These are phyloP conservation scores for Thraustochytrium sp. DNA, from an alignment of 352 stramenopile genomes.

Conservation along the genomic window DNA sequence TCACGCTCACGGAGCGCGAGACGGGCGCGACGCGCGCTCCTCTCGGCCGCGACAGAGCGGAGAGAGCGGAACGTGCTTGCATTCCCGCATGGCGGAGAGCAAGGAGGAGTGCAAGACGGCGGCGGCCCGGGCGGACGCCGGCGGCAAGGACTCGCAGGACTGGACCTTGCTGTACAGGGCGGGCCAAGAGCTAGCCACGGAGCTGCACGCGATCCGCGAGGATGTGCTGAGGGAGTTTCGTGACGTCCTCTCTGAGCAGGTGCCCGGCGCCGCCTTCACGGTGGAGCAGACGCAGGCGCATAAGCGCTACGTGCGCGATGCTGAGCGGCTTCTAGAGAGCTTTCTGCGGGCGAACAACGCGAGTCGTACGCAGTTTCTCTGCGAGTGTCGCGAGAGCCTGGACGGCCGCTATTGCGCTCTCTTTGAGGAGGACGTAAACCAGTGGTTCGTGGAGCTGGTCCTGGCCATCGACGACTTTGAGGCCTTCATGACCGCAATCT, in stretches of 20 bases:
- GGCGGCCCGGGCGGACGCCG: too few species aligned
- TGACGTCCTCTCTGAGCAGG: background rate
- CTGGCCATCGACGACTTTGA: constrained; percentile 34
- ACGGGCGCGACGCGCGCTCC: background rate
- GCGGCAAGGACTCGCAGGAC: background rate
- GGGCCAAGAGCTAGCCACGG: background rate
- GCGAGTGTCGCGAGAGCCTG: constrained; percentile 14
- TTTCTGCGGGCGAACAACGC: background rate
- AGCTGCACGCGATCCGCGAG: background rate
- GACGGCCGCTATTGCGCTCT: constrained; percentile 27
- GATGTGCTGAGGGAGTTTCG: background rate
- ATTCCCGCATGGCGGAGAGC: background rate
- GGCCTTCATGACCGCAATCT: background rate
- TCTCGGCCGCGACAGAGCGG: too few species aligned
- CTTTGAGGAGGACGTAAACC: constrained; percentile 31
- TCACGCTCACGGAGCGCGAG: background rate
- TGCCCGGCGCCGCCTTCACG: background rate
- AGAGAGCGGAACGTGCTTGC: background rate
- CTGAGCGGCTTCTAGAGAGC: background rate
- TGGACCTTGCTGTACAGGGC: constrained; percentile 20
- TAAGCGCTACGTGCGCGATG: background rate
- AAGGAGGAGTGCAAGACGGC: background rate
- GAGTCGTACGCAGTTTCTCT: background rate
- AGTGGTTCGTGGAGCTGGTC: constrained; percentile 25
- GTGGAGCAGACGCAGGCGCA: constrained; percentile 30